phyloP scores from a whole-genome alignment of 2,329 filamentous ascomycete genomes.

The Colletotrichum zoysiae region DNA sequence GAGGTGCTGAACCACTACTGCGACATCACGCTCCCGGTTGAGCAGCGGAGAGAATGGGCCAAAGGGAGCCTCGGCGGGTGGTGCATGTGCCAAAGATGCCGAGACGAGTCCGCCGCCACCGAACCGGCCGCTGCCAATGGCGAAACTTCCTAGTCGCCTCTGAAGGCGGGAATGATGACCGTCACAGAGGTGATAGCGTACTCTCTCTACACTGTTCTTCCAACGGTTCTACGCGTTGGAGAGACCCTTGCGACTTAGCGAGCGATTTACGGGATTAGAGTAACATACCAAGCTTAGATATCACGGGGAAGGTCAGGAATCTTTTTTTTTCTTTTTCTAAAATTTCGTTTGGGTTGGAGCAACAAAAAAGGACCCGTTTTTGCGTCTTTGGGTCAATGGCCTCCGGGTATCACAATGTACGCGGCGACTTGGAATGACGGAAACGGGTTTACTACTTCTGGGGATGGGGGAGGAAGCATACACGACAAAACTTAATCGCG shows the following conservation, averaged over 20 bases:
- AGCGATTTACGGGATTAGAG: constrained; percentile 30
- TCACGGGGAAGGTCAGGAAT: background rate
- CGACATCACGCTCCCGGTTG: constrained; percentile 82
- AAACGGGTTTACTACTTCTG: background rate
- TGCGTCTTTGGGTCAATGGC: constrained; percentile 18
- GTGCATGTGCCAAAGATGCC: constrained; percentile 88
- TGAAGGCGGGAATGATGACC: background rate
- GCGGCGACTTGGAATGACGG: background rate
- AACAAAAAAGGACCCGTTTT: constrained; percentile 19
- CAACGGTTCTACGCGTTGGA: background rate
- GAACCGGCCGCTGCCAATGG: background rate
- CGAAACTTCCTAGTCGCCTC: background rate
- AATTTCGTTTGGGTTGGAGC: background rate
- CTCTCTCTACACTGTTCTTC: background rate
- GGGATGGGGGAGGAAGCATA: constrained; percentile 13
- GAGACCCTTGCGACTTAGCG: constrained; percentile 13
- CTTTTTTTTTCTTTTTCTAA: background rate
- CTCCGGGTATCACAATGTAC: constrained; percentile 23
- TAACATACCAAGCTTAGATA: constrained; percentile 28
- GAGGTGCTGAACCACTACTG: constrained; percentile 97
- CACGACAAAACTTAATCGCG: constrained; percentile 33
- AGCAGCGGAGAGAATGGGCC: constrained; percentile 89
- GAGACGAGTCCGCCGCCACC: constrained; percentile 69
- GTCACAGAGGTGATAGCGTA: background rate
- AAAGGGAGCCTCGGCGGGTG: constrained; percentile 86